phyloP scores from a whole-genome alignment of 306 rosid genomes.

The Casuarina equisetifolia region DNA sequence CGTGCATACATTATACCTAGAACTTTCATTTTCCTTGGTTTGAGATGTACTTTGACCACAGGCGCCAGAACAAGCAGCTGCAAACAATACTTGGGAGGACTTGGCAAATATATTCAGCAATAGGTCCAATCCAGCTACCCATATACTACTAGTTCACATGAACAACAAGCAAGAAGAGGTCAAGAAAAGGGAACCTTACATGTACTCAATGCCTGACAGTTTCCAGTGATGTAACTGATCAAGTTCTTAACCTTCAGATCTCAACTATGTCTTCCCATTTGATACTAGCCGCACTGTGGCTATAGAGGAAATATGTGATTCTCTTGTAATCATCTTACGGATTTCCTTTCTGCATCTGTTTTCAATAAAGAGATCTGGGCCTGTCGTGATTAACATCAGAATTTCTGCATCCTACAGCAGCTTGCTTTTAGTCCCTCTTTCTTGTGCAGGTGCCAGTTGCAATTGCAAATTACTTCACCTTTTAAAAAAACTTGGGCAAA shows the following conservation, averaged over 20 bases:
- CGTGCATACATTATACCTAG: neutral
- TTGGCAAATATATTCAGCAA: neutral
- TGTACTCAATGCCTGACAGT: neutral
- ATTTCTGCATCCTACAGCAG: neutral
- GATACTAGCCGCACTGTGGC: neutral
- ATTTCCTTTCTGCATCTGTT: neutral
- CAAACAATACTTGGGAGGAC: neutral
- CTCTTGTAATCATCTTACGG: neutral
- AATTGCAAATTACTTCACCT: neutral
- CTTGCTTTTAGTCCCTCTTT: neutral
- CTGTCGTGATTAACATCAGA: neutral
- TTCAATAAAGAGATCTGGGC: neutral
- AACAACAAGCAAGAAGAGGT: neutral
- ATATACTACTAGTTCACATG: neutral
- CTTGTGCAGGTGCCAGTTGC: neutral
- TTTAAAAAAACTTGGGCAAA: neutral
- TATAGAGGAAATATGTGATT: neutral
- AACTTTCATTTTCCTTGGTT: neutral
- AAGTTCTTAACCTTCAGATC: slow-evolving; percentile 1
- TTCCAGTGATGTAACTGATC: neutral
- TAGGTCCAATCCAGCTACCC: neutral
- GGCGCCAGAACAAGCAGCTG: neutral
- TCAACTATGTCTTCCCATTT: neutral
- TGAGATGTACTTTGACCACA: neutral
- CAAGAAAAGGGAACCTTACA: neutral